Evolutionary conservation across 768 basidiomycete species (phyloP).

Genomic region (Russula brevipes): DNA sequence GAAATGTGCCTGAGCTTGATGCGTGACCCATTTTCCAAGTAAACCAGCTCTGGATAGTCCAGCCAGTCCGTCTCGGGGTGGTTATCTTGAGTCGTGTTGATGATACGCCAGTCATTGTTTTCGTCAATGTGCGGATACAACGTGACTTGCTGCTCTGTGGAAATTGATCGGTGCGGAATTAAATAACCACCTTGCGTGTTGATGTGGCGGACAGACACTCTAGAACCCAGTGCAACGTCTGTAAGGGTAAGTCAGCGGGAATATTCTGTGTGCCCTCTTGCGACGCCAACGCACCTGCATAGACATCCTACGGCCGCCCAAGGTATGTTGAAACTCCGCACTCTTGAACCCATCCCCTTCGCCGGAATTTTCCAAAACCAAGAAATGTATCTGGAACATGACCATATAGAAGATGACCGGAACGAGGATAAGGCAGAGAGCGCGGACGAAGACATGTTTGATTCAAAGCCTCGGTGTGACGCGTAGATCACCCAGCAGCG

Average conservation of each 20-base stretch:
- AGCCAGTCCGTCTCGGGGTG: slow-evolving; percentile 45
- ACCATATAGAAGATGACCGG: slow-evolving; percentile 89
- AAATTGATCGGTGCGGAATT: background rate
- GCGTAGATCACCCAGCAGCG: slow-evolving; percentile 78
- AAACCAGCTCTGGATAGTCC: slow-evolving; percentile 45
- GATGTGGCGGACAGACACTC: slow-evolving; percentile 78
- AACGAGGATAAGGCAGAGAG: slow-evolving; percentile 81
- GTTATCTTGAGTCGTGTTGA: slow-evolving; percentile 60
- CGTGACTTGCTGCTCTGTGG: slow-evolving; percentile 92
- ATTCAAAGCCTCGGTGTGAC: slow-evolving; percentile 71
- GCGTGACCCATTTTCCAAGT: slow-evolving; percentile 59
- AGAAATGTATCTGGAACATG: slow-evolving; percentile 96
- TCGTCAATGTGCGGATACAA: slow-evolving; percentile 97
- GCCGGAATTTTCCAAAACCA: slow-evolving; percentile 81
- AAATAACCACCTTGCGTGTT: slow-evolving; percentile 99
- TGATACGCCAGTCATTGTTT: slow-evolving; percentile 91
- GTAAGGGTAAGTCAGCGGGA: background rate
- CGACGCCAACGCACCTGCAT: slow-evolving; percentile 61
- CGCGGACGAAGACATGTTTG: slow-evolving; percentile 83
- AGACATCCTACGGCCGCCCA: slow-evolving; percentile 88
- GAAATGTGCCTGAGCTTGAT: slow-evolving; percentile 76
- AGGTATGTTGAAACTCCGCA: slow-evolving; percentile 95
- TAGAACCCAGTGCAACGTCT: slow-evolving; percentile 86
- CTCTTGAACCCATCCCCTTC: slow-evolving; percentile 99
- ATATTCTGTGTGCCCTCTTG: background rate